These are phyloP conservation scores for Cucumis sativus DNA, from an alignment of 306 rosid species.

Conservation along the genomic window DNA sequence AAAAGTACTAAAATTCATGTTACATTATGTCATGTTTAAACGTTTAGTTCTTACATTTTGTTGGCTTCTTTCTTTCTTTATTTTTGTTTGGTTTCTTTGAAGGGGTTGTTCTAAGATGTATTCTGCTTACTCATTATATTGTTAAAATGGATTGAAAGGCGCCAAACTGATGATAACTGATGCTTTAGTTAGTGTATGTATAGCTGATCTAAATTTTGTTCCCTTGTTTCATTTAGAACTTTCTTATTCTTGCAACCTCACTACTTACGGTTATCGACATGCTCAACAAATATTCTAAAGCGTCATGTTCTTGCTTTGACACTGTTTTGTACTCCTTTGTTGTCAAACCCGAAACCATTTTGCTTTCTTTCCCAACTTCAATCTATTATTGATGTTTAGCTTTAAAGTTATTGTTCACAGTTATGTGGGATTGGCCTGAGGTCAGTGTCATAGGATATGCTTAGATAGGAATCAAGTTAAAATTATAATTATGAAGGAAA, in stretches of 20 bases:
- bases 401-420: neutral
- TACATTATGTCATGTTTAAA: neutral
- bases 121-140: neutral
- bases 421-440: neutral
- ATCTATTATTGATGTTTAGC: neutral
- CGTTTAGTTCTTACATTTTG: neutral
- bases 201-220: neutral
- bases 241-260: neutral
- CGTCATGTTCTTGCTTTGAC: neutral
- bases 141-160: neutral
- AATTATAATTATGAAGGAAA: neutral
- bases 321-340: neutral
- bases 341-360: neutral
- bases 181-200: constrained; percentile 2
- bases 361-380: neutral
- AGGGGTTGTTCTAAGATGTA: neutral
- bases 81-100: constrained; percentile 1
- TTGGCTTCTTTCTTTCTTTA: neutral
- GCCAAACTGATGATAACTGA: neutral
- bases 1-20: neutral
- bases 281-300: neutral
- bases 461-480: neutral
- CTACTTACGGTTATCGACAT: neutral
- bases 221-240: neutral
- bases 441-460: neutral